These are phyloP conservation scores for Ciborinia camelliae DNA, from an alignment of 2,329 filamentous ascomycete species.

Conservation along the genomic window DNA sequence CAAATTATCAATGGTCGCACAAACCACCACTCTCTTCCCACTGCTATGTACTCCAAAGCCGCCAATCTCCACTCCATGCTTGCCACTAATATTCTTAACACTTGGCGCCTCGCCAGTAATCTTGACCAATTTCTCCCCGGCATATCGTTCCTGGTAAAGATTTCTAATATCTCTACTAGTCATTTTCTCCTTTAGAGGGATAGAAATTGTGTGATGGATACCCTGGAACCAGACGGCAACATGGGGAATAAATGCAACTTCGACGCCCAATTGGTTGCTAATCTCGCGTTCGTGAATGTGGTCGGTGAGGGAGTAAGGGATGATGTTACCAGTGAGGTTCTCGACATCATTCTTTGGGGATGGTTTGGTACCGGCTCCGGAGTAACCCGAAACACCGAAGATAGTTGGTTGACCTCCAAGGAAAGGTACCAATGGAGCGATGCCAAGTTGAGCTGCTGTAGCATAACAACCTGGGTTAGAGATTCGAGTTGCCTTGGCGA, in stretches of 20 bases:
- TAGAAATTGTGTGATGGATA: conserved; percentile 86
- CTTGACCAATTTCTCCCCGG: conserved; percentile 92
- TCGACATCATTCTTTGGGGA: conserved; percentile 90
- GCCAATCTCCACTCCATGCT: conserved; percentile 90
- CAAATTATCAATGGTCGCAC: conserved; percentile 89
- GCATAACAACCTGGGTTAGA: conserved; percentile 94
- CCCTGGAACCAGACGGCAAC: conserved; percentile 97
- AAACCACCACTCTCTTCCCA: conserved; percentile 90
- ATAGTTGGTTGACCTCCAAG: conserved; percentile 76
- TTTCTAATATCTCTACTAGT: conserved; percentile 88
- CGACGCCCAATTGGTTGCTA: conserved; percentile 67
- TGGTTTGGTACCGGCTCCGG: conserved; percentile 90
- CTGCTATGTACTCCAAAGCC: conserved; percentile 89
- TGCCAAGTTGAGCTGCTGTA: conserved; percentile 85
- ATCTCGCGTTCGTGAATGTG: conserved; percentile 97
- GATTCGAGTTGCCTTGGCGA: conserved; percentile 77
- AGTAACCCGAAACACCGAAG: conserved; percentile 92
- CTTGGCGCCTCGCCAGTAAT: conserved; percentile 81
- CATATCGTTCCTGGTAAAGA: conserved; percentile 93
- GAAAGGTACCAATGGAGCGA: conserved; percentile 73
- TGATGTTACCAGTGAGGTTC: conserved; percentile 79
- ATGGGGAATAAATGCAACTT: conserved; percentile 86
- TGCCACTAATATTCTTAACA: conserved; percentile 79
- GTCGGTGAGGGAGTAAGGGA: conserved; percentile 86
- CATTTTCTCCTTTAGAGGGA: conserved; percentile 83